Base-by-base conservation (phyloP, 805 yeast species). In the Spencermartinsiella europaea region DNA sequence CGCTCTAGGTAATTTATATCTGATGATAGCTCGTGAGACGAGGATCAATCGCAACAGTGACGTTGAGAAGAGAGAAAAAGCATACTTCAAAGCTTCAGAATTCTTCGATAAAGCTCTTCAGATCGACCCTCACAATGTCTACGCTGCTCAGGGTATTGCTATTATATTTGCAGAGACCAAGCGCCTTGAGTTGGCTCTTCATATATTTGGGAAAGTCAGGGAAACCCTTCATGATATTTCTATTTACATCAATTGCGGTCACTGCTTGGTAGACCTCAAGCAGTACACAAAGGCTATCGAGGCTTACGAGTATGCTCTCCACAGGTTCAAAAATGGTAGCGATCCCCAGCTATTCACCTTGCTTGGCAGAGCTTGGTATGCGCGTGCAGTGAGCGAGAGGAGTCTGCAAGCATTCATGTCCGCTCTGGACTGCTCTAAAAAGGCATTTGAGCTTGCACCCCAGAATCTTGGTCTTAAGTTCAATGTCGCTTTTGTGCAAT, bases 131-230 rank as follows among this genome's bases (percentile, higher is more conserved):
- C 73, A 76, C 55, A 87, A 91, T 62, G 91, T 90, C 1, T 93
- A 83, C 69, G 99, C 99, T 3, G 98, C 99, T 1, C 99, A 93
- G 66, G 99, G 99, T 46, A 74, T 93, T 51, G 98, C 97, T 1
- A 88, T 93, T 46, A 80, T 89, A 3, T 85, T 88, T 64, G 95
- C 95, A 8, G 97, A 91, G 59, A 83, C 81, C 58, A 81, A 85
- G 55, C 62, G 61, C 20, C 68, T 79, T 28, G 80, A 79, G 21
- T 73, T 81, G 50, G 96, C 98, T 0, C 72, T 90, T 58, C 95
- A 87, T 54, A 82, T 90, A 38, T 81, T 93, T 59, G 77, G 95
- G 64, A 88, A 90, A 56, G 80, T 90, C 45, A 78, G 96, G 60
- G 99, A 93, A 58, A 83, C 97, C 3, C 71, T 90, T 53, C 83